phyloP scores from a whole-genome alignment of 129 eudicot genomes.

The Smallanthus sonchifolius region DNA sequence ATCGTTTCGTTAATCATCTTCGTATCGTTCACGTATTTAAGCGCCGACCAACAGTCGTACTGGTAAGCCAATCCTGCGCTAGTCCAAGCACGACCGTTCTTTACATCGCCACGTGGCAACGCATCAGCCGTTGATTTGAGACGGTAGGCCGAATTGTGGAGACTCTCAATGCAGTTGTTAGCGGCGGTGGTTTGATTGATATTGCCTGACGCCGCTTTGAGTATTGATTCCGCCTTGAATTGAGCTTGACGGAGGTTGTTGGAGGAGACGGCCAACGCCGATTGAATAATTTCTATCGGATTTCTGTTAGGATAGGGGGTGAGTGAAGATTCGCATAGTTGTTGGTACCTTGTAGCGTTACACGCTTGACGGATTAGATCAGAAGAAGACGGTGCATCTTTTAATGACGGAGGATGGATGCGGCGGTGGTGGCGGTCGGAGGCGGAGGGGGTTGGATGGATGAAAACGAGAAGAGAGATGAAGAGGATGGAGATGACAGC shows the following conservation, averaged over 20 bases:
- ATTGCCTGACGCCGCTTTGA: constrained; percentile 29
- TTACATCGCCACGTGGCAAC: constrained; percentile 42
- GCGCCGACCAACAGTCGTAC: constrained; percentile 77
- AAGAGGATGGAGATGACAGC: background rate
- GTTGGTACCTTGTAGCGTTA: constrained; percentile 46
- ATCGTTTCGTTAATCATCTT: constrained; percentile 46
- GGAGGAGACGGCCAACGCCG: constrained; percentile 34
- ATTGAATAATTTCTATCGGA: constrained; percentile 33
- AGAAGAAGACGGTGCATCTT: background rate
- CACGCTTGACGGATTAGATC: constrained; percentile 44
- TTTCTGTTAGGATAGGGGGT: constrained; percentile 10
- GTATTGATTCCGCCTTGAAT: constrained; percentile 37
- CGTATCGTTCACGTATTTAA: constrained; percentile 61
- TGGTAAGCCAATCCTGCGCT: constrained; percentile 65
- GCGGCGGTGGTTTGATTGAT: constrained; percentile 47
- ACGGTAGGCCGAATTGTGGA: constrained; percentile 34
- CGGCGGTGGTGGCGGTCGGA: background rate
- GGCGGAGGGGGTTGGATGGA: background rate
- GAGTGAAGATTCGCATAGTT: constrained; percentile 37
- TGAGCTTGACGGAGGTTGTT: constrained; percentile 33
- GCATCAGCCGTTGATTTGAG: constrained; percentile 28
- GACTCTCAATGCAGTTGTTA: constrained; percentile 37
- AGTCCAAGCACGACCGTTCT: constrained; percentile 75
- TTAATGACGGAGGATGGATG: background rate
- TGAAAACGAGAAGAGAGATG: background rate